A percentile compares a stretch with the other conserved stretches of the same genome.
Conservation (phyloP, 371 early-diverging fungal species). For the Haplosporangium sp. region DNA sequence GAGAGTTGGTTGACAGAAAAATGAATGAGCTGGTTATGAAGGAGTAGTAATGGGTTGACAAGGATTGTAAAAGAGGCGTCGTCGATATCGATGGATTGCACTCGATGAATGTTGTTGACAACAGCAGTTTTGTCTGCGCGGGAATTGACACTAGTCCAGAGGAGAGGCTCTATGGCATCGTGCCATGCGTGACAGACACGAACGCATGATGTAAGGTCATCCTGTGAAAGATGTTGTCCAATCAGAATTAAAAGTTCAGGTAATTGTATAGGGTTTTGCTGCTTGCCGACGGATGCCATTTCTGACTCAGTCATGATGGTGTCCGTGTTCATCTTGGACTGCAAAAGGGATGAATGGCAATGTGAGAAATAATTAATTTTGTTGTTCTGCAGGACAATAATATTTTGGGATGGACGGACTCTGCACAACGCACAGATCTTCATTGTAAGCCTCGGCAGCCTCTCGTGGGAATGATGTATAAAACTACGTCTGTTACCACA, state of each 20-base stretch:
- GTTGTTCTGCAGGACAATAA: too few relatives aligned
- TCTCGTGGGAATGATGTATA: too few relatives aligned
- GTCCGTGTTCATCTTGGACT: too few relatives aligned
- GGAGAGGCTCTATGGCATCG: constrained; percentile 8
- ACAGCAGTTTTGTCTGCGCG: background rate
- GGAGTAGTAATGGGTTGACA: background rate
- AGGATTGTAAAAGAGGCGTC: background rate
- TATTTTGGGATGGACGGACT: too few relatives aligned
- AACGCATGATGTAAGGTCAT: constrained; percentile 20
- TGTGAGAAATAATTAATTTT: too few relatives aligned
- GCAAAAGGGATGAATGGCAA: too few relatives aligned
- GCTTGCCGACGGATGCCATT: too few relatives aligned
- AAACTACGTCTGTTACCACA: too few relatives aligned
- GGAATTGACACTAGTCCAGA: constrained; percentile 15
- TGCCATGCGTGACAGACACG: constrained; percentile 26
- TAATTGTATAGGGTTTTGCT: background rate
- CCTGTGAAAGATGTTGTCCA: constrained; percentile 13
- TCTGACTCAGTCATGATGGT: too few relatives aligned
- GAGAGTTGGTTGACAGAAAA: constrained; percentile 2
- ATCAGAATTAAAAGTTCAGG: constrained; percentile 21
- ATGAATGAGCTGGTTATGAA: constrained; percentile 8
- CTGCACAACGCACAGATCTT: too few relatives aligned
- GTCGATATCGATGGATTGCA: constrained; percentile 7
- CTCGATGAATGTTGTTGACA: constrained; percentile 8
- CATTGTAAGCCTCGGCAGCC: too few relatives aligned